A percentile compares a stretch with the other conserved stretches of the same genome.
Evolutionary conservation across 192 early-diverging fungal genomes (phyloP).

Genomic region (Entomortierella beljakovae): DNA sequence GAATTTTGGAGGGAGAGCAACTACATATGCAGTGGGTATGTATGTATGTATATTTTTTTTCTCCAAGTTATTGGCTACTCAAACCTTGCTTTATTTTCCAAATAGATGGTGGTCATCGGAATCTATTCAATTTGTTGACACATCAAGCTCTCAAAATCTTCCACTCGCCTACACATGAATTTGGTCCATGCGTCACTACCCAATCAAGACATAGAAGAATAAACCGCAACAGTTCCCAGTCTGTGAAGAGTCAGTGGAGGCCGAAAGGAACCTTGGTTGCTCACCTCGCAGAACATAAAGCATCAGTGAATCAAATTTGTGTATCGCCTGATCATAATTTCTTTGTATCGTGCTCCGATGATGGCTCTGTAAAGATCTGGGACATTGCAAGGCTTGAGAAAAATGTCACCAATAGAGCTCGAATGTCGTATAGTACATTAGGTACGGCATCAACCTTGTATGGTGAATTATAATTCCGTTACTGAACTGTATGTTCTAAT

Average conservation of each 20-base stretch:
- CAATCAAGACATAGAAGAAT: conserved; percentile 40
- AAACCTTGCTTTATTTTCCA: not conserved
- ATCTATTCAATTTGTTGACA: conserved; percentile 22
- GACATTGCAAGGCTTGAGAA: conserved; percentile 84
- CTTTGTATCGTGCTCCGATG: conserved; percentile 87
- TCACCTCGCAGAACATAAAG: conserved; percentile 87
- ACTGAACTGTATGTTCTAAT: not conserved
- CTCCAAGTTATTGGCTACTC: not conserved
- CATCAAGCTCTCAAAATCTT: conserved; percentile 49
- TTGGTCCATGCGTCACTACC: conserved; percentile 30
- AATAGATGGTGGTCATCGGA: conserved; percentile 38
- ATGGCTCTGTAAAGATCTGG: conserved; percentile 87
- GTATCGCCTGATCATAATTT: conserved; percentile 77
- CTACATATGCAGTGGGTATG: conserved; percentile 26
- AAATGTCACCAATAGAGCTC: conserved; percentile 84
- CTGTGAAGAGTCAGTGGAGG: conserved; percentile 42
- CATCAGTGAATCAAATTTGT: conserved; percentile 75
- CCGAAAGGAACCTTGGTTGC: conserved; percentile 74
- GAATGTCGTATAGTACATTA: conserved; percentile 75
- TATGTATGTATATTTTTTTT: not conserved
- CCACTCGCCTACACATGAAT: conserved; percentile 48
- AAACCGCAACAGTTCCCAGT: conserved; percentile 39
- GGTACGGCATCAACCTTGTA: conserved; percentile 52
- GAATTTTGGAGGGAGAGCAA: conserved; percentile 14
- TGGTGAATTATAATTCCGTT: not conserved